Evolutionary conservation across 345 rosid species (phyloP).

Genomic region (Hibiscus syriacus): DNA sequence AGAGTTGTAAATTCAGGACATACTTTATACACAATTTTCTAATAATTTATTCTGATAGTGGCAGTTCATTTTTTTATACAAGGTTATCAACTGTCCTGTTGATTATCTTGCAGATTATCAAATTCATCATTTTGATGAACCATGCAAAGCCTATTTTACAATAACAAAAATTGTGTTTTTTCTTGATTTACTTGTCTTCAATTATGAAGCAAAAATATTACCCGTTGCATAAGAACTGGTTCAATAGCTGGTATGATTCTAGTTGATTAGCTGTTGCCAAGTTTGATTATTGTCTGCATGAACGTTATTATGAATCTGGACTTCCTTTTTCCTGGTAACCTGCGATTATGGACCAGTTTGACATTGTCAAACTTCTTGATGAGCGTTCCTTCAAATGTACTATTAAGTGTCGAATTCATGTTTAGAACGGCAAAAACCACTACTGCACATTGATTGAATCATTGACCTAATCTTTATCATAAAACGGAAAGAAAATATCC

Average conservation of each 20-base stretch:
- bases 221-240: background rate
- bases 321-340: background rate
- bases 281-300: background rate
- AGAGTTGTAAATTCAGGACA: background rate
- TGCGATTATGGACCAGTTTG: background rate
- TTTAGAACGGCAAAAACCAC: background rate
- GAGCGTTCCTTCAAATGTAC: background rate
- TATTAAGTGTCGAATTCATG: background rate
- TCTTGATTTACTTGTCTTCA: too few relatives aligned
- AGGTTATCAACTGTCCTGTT: too few relatives aligned
- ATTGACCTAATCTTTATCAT: conserved; percentile 1
- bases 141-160: too few relatives aligned
- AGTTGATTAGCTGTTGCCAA: background rate
- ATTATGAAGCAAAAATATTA: too few relatives aligned
- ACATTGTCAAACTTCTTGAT: background rate
- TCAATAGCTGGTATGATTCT: background rate
- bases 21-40: background rate
- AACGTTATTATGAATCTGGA: background rate
- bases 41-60: background rate
- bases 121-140: too few relatives aligned
- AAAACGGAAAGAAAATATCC: background rate
- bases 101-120: too few relatives aligned
- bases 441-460: background rate
- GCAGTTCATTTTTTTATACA: background rate
- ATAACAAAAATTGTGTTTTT: too few relatives aligned